Evolutionary conservation across 768 basidiomycete species (phyloP).

Genomic region (Pisolithus tinctorius): DNA sequence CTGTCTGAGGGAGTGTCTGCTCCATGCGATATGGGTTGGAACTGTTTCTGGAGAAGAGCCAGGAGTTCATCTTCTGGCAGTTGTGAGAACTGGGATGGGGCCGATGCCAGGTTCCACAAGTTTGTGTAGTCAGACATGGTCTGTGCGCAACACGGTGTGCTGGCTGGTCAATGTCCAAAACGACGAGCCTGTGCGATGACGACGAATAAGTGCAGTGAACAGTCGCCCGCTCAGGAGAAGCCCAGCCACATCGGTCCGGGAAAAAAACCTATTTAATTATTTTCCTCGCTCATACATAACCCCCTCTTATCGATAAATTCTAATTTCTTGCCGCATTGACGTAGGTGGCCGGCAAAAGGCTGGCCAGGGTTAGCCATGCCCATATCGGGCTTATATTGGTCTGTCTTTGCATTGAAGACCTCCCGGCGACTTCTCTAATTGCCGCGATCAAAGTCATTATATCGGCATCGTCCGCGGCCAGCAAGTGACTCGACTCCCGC

Average conservation of each 20-base stretch:
- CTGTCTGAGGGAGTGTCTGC: constrained; percentile 13
- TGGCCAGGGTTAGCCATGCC: not conserved
- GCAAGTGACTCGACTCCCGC: too few species aligned
- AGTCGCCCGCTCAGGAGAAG: constrained; percentile 1
- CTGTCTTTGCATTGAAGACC: not conserved
- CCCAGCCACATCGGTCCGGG: constrained; percentile 4
- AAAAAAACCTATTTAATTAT: not conserved
- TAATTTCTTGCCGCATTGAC: not conserved
- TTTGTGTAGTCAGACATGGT: constrained; percentile 27
- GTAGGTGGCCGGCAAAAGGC: not conserved
- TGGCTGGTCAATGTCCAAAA: not conserved
- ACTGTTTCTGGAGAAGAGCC: constrained; percentile 72
- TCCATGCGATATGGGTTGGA: constrained; percentile 24
- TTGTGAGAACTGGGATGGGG: constrained; percentile 48
- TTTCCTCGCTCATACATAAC: not conserved
- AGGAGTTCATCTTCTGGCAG: constrained; percentile 74
- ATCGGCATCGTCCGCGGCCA: too few species aligned
- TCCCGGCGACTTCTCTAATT: not conserved
- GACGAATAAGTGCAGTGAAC: not conserved
- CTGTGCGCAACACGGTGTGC: not conserved
- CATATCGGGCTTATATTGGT: not conserved
- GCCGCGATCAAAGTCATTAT: not conserved
- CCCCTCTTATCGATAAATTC: not conserved
- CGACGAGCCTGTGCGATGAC: not conserved
- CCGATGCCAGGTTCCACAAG: constrained; percentile 63